Evolutionary conservation across 371 early-diverging fungal genomes (phyloP).

Genomic region (Apophysomyces elegans): DNA sequence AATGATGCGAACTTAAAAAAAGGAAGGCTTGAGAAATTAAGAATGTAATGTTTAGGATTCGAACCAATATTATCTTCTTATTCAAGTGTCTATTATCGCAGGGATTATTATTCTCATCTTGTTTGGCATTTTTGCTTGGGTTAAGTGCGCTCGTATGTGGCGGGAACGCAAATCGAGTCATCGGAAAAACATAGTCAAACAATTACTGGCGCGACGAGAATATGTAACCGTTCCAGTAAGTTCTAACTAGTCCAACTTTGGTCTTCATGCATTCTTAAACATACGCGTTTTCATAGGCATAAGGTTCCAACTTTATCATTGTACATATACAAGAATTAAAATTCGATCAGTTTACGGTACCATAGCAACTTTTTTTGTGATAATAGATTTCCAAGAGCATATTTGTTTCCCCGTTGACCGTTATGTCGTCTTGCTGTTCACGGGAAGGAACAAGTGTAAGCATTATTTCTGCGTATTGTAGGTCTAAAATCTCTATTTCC

Average conservation of each 20-base stretch:
- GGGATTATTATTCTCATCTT: constrained; percentile 46
- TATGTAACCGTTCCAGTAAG: constrained; percentile 52
- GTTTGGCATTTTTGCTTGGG: constrained; percentile 42
- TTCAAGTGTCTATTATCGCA: constrained; percentile 38
- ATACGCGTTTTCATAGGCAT: no score
- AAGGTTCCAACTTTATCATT: no score
- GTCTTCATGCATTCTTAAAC: no score
- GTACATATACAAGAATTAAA: no score
- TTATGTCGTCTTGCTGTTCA: no score
- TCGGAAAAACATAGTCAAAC: constrained; percentile 39
- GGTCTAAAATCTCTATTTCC: no score
- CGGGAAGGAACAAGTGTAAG: no score
- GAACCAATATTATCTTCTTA: constrained; percentile 25
- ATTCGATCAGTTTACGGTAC: no score
- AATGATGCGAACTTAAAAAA: neutral
- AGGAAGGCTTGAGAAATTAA: neutral
- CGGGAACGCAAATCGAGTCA: constrained; percentile 34
- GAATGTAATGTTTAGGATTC: neutral
- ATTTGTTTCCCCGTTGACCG: no score
- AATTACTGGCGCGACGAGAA: constrained; percentile 39
- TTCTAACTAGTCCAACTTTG: neutral
- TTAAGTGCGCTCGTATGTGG: constrained; percentile 46
- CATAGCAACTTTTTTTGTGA: no score
- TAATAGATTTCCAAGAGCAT: no score
- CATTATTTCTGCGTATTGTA: no score